Conservation (phyloP, 2,329 filamentous ascomycete species). For the Colletotrichum musicola region DNA sequence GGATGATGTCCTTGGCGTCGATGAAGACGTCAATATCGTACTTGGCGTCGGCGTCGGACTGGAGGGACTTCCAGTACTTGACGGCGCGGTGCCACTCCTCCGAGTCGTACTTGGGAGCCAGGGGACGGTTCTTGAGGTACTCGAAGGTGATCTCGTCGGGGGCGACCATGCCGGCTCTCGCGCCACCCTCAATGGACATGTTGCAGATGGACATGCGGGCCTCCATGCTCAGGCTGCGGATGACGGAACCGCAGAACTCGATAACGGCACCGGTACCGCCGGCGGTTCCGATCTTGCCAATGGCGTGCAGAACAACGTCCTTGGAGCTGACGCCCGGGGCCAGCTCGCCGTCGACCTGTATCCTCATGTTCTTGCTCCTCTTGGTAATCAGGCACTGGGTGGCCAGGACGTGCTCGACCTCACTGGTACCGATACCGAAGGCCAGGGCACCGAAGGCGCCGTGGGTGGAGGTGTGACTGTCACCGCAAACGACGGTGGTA, state of each 20-base stretch:
- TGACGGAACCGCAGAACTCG: conserved; percentile 96
- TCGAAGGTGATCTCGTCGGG: conserved; percentile 95
- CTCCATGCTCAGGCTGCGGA: conserved; percentile 91
- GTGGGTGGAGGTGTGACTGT: conserved; percentile 98
- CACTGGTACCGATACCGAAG: conserved; percentile 97
- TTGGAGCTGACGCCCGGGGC: conserved; percentile 94
- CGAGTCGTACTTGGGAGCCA: conserved; percentile 87
- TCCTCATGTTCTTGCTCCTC: conserved; percentile 98
- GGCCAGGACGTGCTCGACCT: conserved; percentile 97
- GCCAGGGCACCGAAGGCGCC: conserved; percentile 95
- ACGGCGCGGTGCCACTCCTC: conserved; percentile 91
- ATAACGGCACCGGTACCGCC: conserved; percentile 96
- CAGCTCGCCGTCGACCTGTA: conserved; percentile 93
- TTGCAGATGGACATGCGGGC: conserved; percentile 99
- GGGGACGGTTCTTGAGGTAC: conserved; percentile 90
- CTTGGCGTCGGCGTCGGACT: conserved; percentile 87
- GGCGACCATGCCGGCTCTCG: conserved; percentile 95
- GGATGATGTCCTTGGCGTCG: conserved; percentile 91
- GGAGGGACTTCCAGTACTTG: conserved; percentile 88
- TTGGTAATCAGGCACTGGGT: conserved; percentile 96
- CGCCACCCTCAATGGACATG: conserved; percentile 98
- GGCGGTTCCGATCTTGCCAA: conserved; percentile 93
- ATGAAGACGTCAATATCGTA: conserved; percentile 93
- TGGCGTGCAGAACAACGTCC: conserved; percentile 92
- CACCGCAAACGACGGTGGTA: conserved; percentile 96